Percentiles rank a stretch among this genome's conserved stretches.
Conservation (phyloP, 805 yeast genomes). For the Lachancea lanzarotensis region DNA sequence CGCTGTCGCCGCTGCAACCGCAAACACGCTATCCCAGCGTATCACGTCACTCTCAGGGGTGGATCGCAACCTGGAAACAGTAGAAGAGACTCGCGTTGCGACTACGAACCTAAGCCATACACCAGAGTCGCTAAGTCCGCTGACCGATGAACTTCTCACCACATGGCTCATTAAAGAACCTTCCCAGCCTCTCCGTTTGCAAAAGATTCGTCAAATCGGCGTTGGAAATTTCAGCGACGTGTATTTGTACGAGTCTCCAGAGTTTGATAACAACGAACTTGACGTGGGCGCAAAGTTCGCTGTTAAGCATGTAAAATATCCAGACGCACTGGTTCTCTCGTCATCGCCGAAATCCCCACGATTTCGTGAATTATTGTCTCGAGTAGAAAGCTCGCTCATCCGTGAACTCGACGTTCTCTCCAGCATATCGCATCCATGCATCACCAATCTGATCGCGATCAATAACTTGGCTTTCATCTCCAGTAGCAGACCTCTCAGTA, state of each 20-base stretch:
- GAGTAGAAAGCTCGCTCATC: slow-evolving; percentile 55
- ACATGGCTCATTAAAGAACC: slow-evolving; percentile 18
- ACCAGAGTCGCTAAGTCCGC: slow-evolving; percentile 1
- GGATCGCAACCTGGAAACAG: slow-evolving; percentile 3
- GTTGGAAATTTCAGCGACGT: slow-evolving; percentile 66
- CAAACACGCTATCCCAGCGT: slow-evolving; percentile 8
- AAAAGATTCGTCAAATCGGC: slow-evolving; percentile 44
- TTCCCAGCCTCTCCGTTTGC: slow-evolving; percentile 28
- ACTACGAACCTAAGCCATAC: background rate
- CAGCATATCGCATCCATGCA: slow-evolving; percentile 57
- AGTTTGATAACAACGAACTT: slow-evolving; percentile 12
- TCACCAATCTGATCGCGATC: slow-evolving; percentile 53
- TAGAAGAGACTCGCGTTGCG: background rate
- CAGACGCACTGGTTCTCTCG: slow-evolving; percentile 26
- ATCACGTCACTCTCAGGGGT: slow-evolving; percentile 8
- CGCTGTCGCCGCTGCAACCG: slow-evolving; percentile 4
- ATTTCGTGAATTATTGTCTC: slow-evolving; percentile 38
- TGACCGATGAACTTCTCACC: slow-evolving; percentile 11
- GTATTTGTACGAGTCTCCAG: slow-evolving; percentile 37
- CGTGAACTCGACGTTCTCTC: slow-evolving; percentile 69
- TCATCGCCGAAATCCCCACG: slow-evolving; percentile 36
- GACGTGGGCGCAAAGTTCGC: slow-evolving; percentile 42
- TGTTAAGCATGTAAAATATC: slow-evolving; percentile 54
- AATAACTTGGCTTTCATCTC: slow-evolving; percentile 24
- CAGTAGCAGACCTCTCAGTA: slow-evolving; percentile 24